A percentile compares a stretch with the other conserved stretches of the same genome.
Conservation (phyloP, 2,329 filamentous ascomycete species). For the Neonectria magnoliae region DNA sequence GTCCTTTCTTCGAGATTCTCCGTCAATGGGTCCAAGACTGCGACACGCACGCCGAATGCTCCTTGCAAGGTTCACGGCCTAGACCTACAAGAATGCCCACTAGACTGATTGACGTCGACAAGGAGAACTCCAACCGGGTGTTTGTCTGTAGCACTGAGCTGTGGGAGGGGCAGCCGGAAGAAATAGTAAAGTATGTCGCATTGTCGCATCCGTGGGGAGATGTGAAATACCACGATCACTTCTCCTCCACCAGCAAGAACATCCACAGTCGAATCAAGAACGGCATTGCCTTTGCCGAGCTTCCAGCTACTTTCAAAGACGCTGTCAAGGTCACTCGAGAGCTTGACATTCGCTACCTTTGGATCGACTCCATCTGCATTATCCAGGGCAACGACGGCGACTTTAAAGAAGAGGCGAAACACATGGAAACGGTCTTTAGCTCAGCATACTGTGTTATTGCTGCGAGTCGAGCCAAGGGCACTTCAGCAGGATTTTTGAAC, state of each 20-base stretch:
- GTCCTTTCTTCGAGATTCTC: constrained; percentile 12
- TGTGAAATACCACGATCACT: constrained; percentile 1
- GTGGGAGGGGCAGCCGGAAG: rapidly evolving
- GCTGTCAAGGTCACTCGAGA: constrained; percentile 1
- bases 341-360: neutral
- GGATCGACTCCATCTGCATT: constrained; percentile 18
- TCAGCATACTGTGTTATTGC: constrained; percentile 9
- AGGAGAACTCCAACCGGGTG: neutral
- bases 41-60: constrained; percentile 19
- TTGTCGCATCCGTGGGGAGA: constrained; percentile 28
- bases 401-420: constrained; percentile 1
- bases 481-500: constrained; percentile 6
- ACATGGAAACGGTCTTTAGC: constrained; percentile 7
- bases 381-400: constrained; percentile 7
- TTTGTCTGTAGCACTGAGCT: neutral
- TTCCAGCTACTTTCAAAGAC: constrained; percentile 2
- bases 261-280: neutral
- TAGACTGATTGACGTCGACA: constrained; percentile 17
- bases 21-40: constrained; percentile 25
- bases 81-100: constrained; percentile 5
- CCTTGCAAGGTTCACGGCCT: neutral
- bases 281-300: neutral
- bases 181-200: constrained; percentile 11
- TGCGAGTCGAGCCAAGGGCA: constrained; percentile 5
- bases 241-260: constrained; percentile 21